These are phyloP conservation scores for Cytospora paraplurivora DNA, from an alignment of 2,329 filamentous ascomycete genomes.

Conservation along the genomic window DNA sequence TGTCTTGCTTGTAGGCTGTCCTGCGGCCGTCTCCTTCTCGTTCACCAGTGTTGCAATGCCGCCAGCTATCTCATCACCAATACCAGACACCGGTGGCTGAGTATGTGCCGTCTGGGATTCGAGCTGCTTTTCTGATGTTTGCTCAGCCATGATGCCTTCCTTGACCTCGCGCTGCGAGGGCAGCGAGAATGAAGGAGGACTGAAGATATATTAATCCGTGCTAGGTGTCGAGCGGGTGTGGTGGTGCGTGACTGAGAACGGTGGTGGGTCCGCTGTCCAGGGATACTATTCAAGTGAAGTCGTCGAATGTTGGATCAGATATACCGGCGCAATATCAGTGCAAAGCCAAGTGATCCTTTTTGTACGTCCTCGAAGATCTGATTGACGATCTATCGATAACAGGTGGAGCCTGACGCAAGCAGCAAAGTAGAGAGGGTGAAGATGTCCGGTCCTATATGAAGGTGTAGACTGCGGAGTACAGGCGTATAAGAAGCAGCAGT, in stretches of 20 bases:
- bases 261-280: not conserved
- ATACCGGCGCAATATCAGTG: not conserved
- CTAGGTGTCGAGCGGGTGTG: not conserved
- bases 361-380: not conserved
- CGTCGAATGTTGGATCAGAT: not conserved
- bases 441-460: not conserved
- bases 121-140: conserved; percentile 5
- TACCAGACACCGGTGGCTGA: not conserved
- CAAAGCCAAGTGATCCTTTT: not conserved
- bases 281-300: not conserved
- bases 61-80: not conserved
- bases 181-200: conserved; percentile 6
- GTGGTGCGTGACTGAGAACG: not conserved
- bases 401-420: not conserved
- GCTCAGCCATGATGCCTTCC: conserved; percentile 23
- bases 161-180: not conserved
- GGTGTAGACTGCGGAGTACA: not conserved
- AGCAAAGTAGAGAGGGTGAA: not conserved
- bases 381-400: not conserved
- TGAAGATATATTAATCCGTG: not conserved
- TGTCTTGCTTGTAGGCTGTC: not conserved
- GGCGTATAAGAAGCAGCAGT: no score
- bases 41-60: not conserved
- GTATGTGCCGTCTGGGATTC: not conserved
- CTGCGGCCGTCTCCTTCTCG: conserved; percentile 5